A percentile compares a stretch with the other conserved stretches of the same genome.
These are phyloP conservation scores for Chlorella sorokiniana DNA, from an alignment of 139 green algal genomes.

Conservation along the genomic window DNA sequence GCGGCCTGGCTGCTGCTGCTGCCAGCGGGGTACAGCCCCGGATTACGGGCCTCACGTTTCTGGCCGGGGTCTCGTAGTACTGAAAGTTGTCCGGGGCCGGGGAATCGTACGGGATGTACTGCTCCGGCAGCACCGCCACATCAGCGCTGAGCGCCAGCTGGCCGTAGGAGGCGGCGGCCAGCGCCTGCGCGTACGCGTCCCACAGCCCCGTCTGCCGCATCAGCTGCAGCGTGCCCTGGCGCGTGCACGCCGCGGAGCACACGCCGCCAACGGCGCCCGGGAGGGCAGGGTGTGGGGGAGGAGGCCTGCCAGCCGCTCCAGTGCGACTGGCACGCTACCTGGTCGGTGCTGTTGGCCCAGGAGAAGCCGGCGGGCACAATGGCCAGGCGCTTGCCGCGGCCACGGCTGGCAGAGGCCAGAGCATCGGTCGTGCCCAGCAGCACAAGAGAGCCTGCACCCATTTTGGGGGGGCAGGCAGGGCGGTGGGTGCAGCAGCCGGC, in stretches of 20 bases:
- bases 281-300: slow-evolving; percentile 35
- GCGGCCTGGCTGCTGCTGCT: no score
- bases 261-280: not conserved
- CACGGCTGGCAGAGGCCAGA: slow-evolving; percentile 30
- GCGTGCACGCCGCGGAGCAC: slow-evolving; percentile 63
- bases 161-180: slow-evolving; percentile 60
- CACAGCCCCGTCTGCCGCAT: slow-evolving; percentile 39
- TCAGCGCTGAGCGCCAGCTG: slow-evolving; percentile 46
- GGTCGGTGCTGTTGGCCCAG: slow-evolving; percentile 10
- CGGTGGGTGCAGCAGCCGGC: not conserved
- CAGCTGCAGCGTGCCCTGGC: slow-evolving; percentile 37
- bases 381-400: slow-evolving; percentile 57
- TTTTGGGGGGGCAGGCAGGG: not conserved
- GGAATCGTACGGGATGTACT: not conserved
- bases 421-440: slow-evolving; percentile 7
- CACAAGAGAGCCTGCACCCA: slow-evolving; percentile 24
- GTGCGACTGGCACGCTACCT: slow-evolving; percentile 41
- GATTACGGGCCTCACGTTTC: slow-evolving; percentile 16
- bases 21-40: no score
- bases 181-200: slow-evolving; percentile 48
- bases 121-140: slow-evolving; percentile 39
- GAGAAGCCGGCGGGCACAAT: slow-evolving; percentile 44
- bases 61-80: slow-evolving; percentile 11
- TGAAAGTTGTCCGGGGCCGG: not conserved
- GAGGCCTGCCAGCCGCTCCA: slow-evolving; percentile 48